phyloP scores from a whole-genome alignment of 1,284 basidiomycete genomes.

The Moesziomyces globuligerus region DNA sequence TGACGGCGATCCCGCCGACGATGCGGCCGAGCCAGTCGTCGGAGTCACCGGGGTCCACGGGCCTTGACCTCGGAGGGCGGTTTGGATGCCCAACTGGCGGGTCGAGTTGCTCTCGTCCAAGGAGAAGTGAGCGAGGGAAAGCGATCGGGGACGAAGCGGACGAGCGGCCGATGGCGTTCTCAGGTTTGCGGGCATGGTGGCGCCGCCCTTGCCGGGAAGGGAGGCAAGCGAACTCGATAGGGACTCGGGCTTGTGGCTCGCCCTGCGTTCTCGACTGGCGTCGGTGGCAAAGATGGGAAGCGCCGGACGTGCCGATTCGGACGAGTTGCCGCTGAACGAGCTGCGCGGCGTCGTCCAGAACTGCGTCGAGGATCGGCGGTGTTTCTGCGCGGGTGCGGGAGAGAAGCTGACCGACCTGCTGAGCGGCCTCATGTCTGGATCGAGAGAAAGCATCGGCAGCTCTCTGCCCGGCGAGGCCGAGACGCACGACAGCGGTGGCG shows the following conservation, averaged over 20 bases:
- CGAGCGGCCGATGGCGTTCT: conserved; percentile 22
- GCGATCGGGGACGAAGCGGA: conserved; percentile 35
- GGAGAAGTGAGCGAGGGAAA: conserved; percentile 31
- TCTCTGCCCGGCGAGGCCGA: conserved; percentile 39
- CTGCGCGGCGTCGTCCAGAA: conserved; percentile 41
- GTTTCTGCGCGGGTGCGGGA: conserved; percentile 26
- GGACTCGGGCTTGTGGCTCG: conserved; percentile 17
- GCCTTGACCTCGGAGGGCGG: conserved; percentile 19
- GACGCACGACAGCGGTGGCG: conserved; percentile 38
- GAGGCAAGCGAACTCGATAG: conserved; percentile 27
- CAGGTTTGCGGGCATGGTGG: conserved; percentile 16
- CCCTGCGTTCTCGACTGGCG: conserved; percentile 9
- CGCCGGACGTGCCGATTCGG: conserved; percentile 8
- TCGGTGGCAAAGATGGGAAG: conserved; percentile 26
- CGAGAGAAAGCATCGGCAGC: conserved; percentile 18
- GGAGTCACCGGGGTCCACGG: conserved; percentile 24
- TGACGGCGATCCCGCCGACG: conserved; percentile 34
- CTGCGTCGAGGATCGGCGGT: conserved; percentile 39
- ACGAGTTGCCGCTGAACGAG: conserved; percentile 11
- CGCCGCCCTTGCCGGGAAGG: conserved; percentile 6
- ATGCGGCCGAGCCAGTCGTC: conserved; percentile 29
- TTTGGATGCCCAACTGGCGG: conserved; percentile 18
- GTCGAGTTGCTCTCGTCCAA: conserved; percentile 16
- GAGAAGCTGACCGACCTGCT: conserved; percentile 34
- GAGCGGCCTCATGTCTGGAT: conserved; percentile 24